Evolutionary conservation across 108 stramenopile species (phyloP).

Genomic region (Phaeodactylum tricornutum): DNA sequence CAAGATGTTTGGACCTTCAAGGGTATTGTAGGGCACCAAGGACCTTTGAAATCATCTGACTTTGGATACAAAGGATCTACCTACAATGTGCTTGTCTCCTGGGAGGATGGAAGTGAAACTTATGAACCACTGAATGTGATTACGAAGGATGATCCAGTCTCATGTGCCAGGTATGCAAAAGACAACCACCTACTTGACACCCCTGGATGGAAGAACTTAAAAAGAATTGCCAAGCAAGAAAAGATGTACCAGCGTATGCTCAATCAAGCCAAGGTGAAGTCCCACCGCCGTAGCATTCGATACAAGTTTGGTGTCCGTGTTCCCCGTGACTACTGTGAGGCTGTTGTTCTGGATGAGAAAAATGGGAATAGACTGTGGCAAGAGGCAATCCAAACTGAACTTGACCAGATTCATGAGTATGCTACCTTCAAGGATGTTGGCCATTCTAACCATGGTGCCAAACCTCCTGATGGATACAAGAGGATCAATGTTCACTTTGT

Average conservation of each 20-base stretch:
- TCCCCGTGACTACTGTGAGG: constrained; percentile 10
- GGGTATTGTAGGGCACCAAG: constrained; percentile 8
- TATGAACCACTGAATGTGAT: constrained; percentile 16
- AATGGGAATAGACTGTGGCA: constrained; percentile 19
- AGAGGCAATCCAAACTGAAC: constrained; percentile 10
- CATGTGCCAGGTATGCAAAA: constrained; percentile 20
- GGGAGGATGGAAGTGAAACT: constrained; percentile 18
- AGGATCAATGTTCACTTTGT: constrained; percentile 20
- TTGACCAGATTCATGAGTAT: constrained; percentile 14
- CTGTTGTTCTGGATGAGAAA: constrained; percentile 3
- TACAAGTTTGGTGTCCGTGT: constrained; percentile 22
- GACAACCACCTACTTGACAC: constrained; percentile 19
- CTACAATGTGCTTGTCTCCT: constrained; percentile 22
- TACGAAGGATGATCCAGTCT: constrained; percentile 16
- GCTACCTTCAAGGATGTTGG: constrained; percentile 16
- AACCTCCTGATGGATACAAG: constrained; percentile 14
- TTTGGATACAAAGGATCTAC: constrained; percentile 12
- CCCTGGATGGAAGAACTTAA: constrained; percentile 31
- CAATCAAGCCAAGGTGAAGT: constrained; percentile 4
- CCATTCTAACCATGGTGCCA: neutral
- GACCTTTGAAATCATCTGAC: constrained; percentile 6
- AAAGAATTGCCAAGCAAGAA: constrained; percentile 10
- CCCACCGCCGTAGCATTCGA: neutral
- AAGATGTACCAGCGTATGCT: constrained; percentile 1
- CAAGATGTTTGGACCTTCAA: neutral